These are phyloP conservation scores for Ceratocystis colombiana DNA, from an alignment of 2,329 filamentous ascomycete genomes.

Conservation along the genomic window DNA sequence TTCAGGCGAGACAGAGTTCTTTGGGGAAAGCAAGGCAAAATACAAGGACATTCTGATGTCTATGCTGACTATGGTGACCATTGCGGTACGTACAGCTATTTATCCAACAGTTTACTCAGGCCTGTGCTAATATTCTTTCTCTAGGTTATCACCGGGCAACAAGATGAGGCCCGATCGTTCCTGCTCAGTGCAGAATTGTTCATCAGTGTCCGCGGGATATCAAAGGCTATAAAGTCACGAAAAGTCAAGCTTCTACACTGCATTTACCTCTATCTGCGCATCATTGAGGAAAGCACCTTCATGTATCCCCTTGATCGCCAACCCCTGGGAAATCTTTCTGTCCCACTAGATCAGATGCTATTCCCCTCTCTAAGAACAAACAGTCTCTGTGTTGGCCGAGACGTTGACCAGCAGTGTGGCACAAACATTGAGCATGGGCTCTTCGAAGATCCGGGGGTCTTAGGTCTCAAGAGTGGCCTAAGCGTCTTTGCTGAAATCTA, in stretches of 20 bases:
- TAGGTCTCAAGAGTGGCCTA: constrained; percentile 26
- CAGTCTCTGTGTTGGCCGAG: constrained; percentile 36
- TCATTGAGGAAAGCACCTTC: constrained; percentile 39
- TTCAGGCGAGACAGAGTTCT: constrained; percentile 31
- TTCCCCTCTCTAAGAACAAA: constrained; percentile 30
- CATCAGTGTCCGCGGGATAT: constrained; percentile 35
- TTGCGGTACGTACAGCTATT: constrained; percentile 28
- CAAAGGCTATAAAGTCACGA: constrained; percentile 34
- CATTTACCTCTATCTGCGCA: constrained; percentile 39
- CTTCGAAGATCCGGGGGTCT: neutral
- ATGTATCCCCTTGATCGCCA: constrained; percentile 26
- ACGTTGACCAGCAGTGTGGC: constrained; percentile 37
- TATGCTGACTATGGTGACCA: constrained; percentile 35
- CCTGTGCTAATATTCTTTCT: neutral
- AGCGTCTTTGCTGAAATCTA: constrained; percentile 40
- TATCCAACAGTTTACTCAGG: too few relatives aligned
- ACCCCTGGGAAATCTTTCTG: constrained; percentile 11
- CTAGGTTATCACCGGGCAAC: constrained; percentile 30
- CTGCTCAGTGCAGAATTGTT: constrained; percentile 38
- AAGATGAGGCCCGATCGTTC: constrained; percentile 32
- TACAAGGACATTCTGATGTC: constrained; percentile 38
- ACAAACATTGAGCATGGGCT: constrained; percentile 30
- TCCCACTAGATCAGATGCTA: constrained; percentile 27
- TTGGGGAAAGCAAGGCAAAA: constrained; percentile 33
- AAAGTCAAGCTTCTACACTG: constrained; percentile 39